A percentile compares a stretch with the other conserved stretches of the same genome.
phyloP scores from a whole-genome alignment of 1,284 basidiomycete genomes.

The Trametes versicolor region DNA sequence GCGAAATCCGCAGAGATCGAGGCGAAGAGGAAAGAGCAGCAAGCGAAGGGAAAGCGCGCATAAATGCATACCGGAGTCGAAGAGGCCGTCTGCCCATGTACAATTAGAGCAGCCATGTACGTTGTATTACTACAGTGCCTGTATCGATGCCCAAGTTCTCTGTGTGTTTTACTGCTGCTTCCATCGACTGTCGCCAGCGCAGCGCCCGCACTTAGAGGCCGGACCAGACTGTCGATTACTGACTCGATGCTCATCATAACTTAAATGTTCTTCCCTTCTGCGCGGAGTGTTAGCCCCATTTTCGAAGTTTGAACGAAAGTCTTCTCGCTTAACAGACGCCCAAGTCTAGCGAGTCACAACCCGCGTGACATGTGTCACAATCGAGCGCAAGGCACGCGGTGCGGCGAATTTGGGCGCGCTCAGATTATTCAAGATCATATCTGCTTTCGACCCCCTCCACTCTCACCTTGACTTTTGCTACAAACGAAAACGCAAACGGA shows the following conservation, averaged over 20 bases:
- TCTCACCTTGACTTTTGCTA: not conserved
- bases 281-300: no score
- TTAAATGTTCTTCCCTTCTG: no score
- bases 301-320: no score
- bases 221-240: no score
- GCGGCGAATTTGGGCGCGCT: conserved; percentile 1
- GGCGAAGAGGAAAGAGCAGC: conserved; percentile 48
- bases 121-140: conserved; percentile 25
- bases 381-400: not conserved
- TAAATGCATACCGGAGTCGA: conserved; percentile 14
- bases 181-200: no score
- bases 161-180: no score
- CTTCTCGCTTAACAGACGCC: no score
- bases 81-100: conserved; percentile 6
- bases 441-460: not conserved
- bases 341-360: not conserved
- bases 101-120: conserved; percentile 23
- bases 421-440: conserved; percentile 3
- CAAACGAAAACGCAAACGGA: not conserved
- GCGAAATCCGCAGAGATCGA: conserved; percentile 57
- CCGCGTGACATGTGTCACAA: not conserved
- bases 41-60: conserved; percentile 33
- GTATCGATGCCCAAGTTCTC: conserved; percentile 18
- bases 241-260: no score
- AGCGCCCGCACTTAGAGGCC: no score